phyloP scores from a whole-genome alignment of 2,329 filamentous ascomycete genomes.

The Aspergillus sp. region DNA sequence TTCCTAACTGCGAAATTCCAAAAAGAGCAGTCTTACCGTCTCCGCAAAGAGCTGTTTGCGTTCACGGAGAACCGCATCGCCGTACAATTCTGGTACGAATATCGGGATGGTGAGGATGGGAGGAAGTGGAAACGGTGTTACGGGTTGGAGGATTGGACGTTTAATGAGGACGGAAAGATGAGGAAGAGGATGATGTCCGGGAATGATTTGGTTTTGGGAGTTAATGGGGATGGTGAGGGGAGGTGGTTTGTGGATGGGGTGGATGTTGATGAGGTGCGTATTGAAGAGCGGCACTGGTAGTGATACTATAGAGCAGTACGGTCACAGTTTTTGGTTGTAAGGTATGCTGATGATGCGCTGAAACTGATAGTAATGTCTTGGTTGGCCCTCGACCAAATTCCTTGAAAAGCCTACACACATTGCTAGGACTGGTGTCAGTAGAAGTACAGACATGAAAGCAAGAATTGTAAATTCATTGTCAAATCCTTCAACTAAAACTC shows the following conservation, averaged over 20 bases:
- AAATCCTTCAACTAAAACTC: too few relatives aligned
- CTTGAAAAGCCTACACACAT: too few relatives aligned
- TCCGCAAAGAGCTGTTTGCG: conserved; percentile 77
- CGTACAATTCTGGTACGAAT: conserved; percentile 89
- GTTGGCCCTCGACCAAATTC: too few relatives aligned
- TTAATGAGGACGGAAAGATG: conserved; percentile 40
- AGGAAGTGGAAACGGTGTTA: conserved; percentile 78
- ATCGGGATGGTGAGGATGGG: conserved; percentile 55
- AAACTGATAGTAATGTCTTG: too few relatives aligned
- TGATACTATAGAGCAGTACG: too few relatives aligned
- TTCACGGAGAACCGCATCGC: conserved; percentile 70
- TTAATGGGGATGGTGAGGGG: conserved; percentile 33
- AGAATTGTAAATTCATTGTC: too few relatives aligned
- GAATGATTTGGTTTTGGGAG: conserved; percentile 38
- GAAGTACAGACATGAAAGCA: too few relatives aligned
- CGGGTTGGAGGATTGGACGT: conserved; percentile 54
- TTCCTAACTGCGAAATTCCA: conserved; percentile 69
- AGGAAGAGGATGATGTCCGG: conserved; percentile 42
- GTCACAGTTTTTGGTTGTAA: too few relatives aligned
- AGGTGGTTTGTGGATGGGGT: conserved; percentile 40
- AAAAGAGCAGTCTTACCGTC: conserved; percentile 60
- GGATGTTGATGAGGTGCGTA: conserved; percentile 32
- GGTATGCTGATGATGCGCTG: too few relatives aligned
- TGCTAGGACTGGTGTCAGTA: too few relatives aligned
- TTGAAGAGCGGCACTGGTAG: conserved; percentile 30